Base-by-base conservation (phyloP, 2,329 filamentous ascomycete genomes). In the Epichloe sibirici region DNA sequence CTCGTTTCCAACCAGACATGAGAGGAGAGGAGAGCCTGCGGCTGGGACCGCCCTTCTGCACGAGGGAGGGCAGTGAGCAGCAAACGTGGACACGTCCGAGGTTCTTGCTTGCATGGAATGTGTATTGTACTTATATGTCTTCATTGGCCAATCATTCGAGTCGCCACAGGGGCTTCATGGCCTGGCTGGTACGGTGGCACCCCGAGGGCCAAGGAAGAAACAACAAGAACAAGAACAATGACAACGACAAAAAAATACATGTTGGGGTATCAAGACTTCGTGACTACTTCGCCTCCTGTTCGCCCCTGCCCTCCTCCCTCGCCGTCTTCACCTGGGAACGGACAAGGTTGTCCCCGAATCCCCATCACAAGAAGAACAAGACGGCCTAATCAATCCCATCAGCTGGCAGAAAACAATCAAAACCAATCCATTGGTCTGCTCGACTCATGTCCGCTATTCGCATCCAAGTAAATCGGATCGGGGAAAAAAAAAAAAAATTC, bases 201-300 rank as follows among this genome's bases (percentile, higher is more conserved):
- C 17, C 17, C 17, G 2, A 2, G 2, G 17, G 17, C 17, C 17
- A 45, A 6, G 8, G 6, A 47, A 38, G n/a, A 31, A 21, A 49
- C 21, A 53, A 42, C 35, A 25, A 17, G 1, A 17, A n/a, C n/a
- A n/a, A 17, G 17, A 17, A 17, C 17, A 17, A n/a, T n/a, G n/a
- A 17, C 17, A 17, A 17, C 17, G 17, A 17, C 25, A 15, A 31
- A 40, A 35, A 49, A 40, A 39, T 38, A 45, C 46, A 21, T 40
- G 37, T 49, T 45, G 28, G 53, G 53, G 53, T 54, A 54, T 54
- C 53, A 52, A 52, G 49, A 54, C 46, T 38, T 21, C 2, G 43
- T 38, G 43, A 43, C 35, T n/a, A 17, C 25, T 23, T 42, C 38
- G 40, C 47, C 47, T 49, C 47, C 47, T 44, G 12, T 35, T 28